Evolutionary conservation across 1,284 basidiomycete genomes (phyloP).

Genomic region (Cutaneotrichosporon sp.): DNA sequence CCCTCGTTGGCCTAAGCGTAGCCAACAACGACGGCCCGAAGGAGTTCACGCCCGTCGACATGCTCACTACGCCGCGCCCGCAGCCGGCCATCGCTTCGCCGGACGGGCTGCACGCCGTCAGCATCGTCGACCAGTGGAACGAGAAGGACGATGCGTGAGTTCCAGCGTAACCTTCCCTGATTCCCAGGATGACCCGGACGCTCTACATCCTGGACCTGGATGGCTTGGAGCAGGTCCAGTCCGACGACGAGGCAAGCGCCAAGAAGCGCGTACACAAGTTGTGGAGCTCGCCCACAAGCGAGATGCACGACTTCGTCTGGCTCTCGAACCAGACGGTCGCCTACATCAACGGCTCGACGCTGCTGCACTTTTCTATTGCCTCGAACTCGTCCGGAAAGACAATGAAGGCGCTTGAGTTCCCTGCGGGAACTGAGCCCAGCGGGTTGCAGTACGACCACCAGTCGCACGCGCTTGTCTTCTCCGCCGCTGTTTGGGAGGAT

Average conservation of each 20-base stretch:
- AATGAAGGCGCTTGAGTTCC: constrained; percentile 31
- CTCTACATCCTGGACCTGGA: constrained; percentile 51
- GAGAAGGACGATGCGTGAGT: constrained; percentile 66
- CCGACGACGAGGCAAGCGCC: background rate
- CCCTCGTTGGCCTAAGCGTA: background rate
- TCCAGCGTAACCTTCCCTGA: background rate
- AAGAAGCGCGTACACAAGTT: constrained; percentile 13
- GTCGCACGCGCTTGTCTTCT: constrained; percentile 54
- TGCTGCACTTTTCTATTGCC: constrained; percentile 23
- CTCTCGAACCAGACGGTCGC: constrained; percentile 35
- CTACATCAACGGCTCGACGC: constrained; percentile 41
- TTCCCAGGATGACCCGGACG: constrained; percentile 60
- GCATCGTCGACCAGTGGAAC: constrained; percentile 64
- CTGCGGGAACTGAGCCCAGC: constrained; percentile 53
- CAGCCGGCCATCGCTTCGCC: constrained; percentile 61
- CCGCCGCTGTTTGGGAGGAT: constrained; percentile 62
- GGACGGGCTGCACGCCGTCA: constrained; percentile 61
- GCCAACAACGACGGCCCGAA: background rate
- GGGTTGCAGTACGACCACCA: constrained; percentile 61
- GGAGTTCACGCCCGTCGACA: constrained; percentile 64
- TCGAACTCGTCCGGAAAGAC: constrained; percentile 1
- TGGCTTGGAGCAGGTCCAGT: constrained; percentile 3
- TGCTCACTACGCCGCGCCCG: constrained; percentile 67
- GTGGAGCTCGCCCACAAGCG: constrained; percentile 19
- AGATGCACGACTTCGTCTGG: constrained; percentile 39